Evolutionary conservation across 345 rosid species (phyloP), one percentile per base, ranked within the genome.

Genomic region (Trapa bicornis): DNA sequence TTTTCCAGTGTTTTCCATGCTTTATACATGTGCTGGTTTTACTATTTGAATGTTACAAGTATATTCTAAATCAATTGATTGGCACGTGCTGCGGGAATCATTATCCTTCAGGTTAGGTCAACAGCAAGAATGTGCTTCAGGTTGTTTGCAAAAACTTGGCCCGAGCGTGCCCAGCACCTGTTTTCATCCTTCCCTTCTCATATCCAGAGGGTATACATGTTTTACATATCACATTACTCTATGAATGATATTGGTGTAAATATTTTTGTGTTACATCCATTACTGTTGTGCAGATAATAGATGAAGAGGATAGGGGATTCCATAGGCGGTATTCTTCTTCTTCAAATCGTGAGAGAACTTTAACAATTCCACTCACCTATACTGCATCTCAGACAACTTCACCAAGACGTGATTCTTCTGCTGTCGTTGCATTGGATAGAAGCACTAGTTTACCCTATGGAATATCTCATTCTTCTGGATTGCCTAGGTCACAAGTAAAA

Each of bases 91-190:
- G n/a, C 9, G 11, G n/a, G 4, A 54, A 54, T 54, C 6, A 5
- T 54, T 54, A n/a, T 54, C 33, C 60, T 54, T 22, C 86, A 94
- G 99, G 99, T 94, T 52, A 80, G 99, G 67, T 85, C 99, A 64
- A 91, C 88, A 68, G 96, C 99, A 69, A 83, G 99, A 80, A 94
- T 85, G 91, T 94, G 99, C 89, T 94, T 91, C 80, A 82, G 96
- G 81, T 79, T 94, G 91, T 94, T 91, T 78, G 81, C 96, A 68
- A 94, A 91, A 78, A 94, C 97, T 29, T 94, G 99, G 99, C 97
- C 97, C 33, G 97, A 89, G 65, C 96, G 97, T 66, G 87, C 97
- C 16, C 92, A 87, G 58, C 96, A 89, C 71, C 79, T 94, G 71
- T 91, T 91, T 83, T 80, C 84, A 56, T 91, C 89, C 67, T 91